A percentile compares a stretch with the other conserved stretches of the same genome.
phyloP scores from a whole-genome alignment of 345 rosid species.

The Arabidopsis thaliana region TAIR10.1 NC_003070.9:908501-909000 shows the following conservation, averaged over 20 bases:
- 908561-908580: constrained; percentile 79
- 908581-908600: not conserved
- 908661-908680: constrained; percentile 96
- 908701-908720: constrained; percentile 90
- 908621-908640: constrained; percentile 4
- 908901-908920: constrained; percentile 96
- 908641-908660: constrained; percentile 64
- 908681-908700: constrained; percentile 99
- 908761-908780: constrained; percentile 91
- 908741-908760: constrained; percentile 94
- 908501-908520: constrained; percentile 79
- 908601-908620: constrained; percentile 1
- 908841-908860: constrained; percentile 84
- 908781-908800: constrained; percentile 98
- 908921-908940: constrained; percentile 87
- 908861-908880: constrained; percentile 95
- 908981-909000: constrained; percentile 94
- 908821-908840: constrained; percentile 96
- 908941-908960: constrained; percentile 97
- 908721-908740: constrained; percentile 80
- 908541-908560: constrained; percentile 90
- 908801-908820: constrained; percentile 97
- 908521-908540: constrained; percentile 85
- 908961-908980: constrained; percentile 93
- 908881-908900: constrained; percentile 97